Percentiles rank a stretch among this genome's conserved stretches.
phyloP scores from a whole-genome alignment of 1,139 yeast genomes.

The Saccharomyces hybrid region DNA sequence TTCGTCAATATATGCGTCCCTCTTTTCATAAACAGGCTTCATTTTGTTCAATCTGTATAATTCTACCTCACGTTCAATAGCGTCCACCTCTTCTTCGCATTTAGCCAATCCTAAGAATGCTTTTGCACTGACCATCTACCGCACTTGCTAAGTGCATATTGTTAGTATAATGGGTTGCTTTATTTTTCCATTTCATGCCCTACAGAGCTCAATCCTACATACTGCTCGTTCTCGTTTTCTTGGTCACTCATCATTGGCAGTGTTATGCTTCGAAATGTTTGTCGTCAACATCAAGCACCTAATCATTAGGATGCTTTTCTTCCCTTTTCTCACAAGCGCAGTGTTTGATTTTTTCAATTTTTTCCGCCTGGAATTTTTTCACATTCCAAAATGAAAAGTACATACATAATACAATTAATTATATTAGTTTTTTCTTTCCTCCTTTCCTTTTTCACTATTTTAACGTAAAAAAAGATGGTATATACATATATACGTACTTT shows the following conservation, averaged over 20 bases:
- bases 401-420: not conserved
- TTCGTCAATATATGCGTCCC: conserved; percentile 40
- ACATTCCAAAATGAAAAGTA: not conserved
- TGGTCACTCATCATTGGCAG: not conserved
- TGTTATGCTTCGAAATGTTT: not conserved
- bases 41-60: conserved; percentile 41
- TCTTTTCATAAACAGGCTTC: conserved; percentile 41
- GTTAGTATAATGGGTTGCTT: conserved; percentile 4
- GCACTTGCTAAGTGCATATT: not conserved
- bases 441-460: not conserved
- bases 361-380: not conserved
- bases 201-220: not conserved
- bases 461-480: not conserved
- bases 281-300: not conserved
- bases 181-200: not conserved
- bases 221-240: not conserved
- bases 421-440: not conserved
- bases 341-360: not conserved
- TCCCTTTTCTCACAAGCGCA: not conserved
- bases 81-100: conserved; percentile 49
- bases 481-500: not conserved
- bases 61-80: conserved; percentile 50
- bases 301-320: not conserved
- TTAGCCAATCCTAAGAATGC: conserved; percentile 40
- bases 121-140: conserved; percentile 8